Base-by-base conservation (phyloP, 345 rosid species). In the Citrus glauca region DNA sequence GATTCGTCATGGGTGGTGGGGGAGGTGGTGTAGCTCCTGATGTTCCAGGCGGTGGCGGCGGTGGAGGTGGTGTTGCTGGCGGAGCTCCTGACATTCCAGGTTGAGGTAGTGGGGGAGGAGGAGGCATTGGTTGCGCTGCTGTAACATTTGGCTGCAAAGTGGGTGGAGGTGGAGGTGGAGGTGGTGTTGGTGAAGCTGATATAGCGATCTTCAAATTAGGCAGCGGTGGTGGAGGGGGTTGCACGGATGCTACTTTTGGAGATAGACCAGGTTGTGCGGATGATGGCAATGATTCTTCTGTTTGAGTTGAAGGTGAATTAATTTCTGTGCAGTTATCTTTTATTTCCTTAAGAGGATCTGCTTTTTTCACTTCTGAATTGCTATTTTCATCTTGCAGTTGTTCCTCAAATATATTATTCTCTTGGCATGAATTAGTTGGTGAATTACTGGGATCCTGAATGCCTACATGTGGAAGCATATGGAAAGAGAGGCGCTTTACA, bases 401-500 rank as follows among this genome's bases (percentile, higher is more conserved):
- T 66, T 85, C 87, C 72, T 76, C 87, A 53, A n/a, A 66, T 17
- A 30, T 70, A 76, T 4, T 60, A 67, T 75, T 69, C 42, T 82
- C 83, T 17, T 76, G 83, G 69, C 71, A 81, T 71, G 75, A 25
- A 73, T 11, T 13, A 45, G 50, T 45, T 16, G 50, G 50, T 13
- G 35, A 50, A 3, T 16, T 20, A 25, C 7, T 53, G 37, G 50
- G 33, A 40, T 71, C 85, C 20, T 79, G 83, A 74, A 76, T 77
- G 77, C 78, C 85, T 37, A 75, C 65, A 35, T 87, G 80, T 1
- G 92, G 81, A 79, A 86, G 62, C 84, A 88, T 84, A 71, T 88
- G 86, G 5, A 88, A 82, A 2, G 89, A 78, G n/a, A 91, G 90
- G 63, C 88, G 87, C 80, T 92, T 91, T 62, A 87, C 74, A 56